These are phyloP conservation scores for Psophocarpus tetragonolobus DNA, from an alignment of 306 rosid genomes.

Conservation along the genomic window DNA sequence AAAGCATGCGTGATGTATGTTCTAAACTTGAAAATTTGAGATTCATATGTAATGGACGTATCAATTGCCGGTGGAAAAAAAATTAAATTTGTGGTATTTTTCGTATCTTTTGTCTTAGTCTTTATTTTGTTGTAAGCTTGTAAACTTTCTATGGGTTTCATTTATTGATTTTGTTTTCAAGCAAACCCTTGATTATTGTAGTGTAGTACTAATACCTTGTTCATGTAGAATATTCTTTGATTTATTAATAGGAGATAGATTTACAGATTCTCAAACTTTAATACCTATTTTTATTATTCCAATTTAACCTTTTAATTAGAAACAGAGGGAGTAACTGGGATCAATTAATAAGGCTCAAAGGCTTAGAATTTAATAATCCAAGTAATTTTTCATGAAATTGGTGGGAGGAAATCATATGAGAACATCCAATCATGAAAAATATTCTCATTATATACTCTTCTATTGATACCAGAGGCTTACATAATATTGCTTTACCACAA, in stretches of 20 bases:
- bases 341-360: too few relatives aligned
- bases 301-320: too few relatives aligned
- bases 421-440: neutral
- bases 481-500: neutral
- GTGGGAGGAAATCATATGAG: too few relatives aligned
- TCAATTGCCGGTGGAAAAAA: neutral
- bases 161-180: neutral
- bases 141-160: neutral
- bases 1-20: conserved; percentile 6
- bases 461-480: conserved; percentile 15
- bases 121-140: neutral
- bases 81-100: neutral
- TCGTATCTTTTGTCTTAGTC: neutral
- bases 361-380: too few relatives aligned
- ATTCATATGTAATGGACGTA: conserved; percentile 8
- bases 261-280: too few relatives aligned
- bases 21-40: neutral
- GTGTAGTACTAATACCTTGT: neutral
- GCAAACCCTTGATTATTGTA: neutral
- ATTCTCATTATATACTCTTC: neutral
- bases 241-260: too few relatives aligned
- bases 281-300: too few relatives aligned
- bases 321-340: too few relatives aligned
- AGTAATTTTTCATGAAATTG: too few relatives aligned
- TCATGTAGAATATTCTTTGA: neutral